phyloP scores from a whole-genome alignment of 306 rosid genomes.

The Fragaria iinumae region DNA sequence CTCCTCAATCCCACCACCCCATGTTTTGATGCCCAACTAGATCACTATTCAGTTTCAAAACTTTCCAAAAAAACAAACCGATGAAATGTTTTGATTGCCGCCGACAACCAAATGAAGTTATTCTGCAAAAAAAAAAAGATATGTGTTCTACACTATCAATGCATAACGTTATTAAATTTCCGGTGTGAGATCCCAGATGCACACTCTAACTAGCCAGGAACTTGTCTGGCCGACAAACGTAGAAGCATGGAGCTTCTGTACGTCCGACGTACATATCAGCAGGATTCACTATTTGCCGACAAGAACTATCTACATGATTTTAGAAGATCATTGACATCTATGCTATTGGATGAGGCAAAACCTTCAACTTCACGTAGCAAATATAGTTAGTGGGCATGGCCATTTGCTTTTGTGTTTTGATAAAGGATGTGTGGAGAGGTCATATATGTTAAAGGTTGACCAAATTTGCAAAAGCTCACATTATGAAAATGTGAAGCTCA shows the following conservation, averaged over 20 bases:
- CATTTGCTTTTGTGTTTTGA: background rate
- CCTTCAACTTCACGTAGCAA: background rate
- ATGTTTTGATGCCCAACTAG: background rate
- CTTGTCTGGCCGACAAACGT: background rate
- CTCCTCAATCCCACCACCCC: background rate
- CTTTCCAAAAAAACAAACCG: background rate
- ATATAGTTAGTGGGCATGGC: background rate
- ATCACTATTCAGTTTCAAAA: background rate
- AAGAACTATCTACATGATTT: background rate
- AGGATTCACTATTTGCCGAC: background rate
- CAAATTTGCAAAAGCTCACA: background rate
- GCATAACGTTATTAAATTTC: background rate
- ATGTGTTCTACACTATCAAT: too few species aligned
- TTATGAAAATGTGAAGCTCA: background rate
- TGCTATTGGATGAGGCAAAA: conserved; percentile 5
- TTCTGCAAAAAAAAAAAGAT: background rate
- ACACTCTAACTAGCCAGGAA: background rate
- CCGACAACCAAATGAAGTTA: background rate
- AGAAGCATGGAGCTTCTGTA: background rate
- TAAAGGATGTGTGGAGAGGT: background rate
- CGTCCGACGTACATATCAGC: background rate
- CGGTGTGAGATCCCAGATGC: background rate
- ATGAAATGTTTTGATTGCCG: background rate
- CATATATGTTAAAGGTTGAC: background rate
- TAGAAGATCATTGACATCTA: conserved; percentile 1